Percentiles rank a stretch among this genome's conserved stretches.
These are phyloP conservation scores for Ajuga reptans DNA, from an alignment of 305 asterid species.

Conservation along the genomic window DNA sequence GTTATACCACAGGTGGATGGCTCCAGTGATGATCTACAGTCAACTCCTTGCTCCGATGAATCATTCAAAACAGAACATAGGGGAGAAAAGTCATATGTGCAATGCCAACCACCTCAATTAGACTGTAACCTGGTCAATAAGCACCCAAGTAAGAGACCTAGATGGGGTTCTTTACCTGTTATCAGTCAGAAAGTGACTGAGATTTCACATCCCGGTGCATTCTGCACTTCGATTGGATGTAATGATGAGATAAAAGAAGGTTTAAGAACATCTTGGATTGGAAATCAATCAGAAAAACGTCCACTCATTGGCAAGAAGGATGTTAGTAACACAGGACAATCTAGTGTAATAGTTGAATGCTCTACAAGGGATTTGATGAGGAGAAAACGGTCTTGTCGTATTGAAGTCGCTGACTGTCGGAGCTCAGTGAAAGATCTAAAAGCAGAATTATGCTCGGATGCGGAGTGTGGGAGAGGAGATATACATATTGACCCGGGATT, in stretches of 20 bases:
- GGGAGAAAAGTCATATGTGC: slow-evolving; percentile 29
- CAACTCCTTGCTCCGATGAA: slow-evolving; percentile 35
- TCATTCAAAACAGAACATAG: slow-evolving; percentile 29
- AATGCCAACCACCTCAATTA: slow-evolving; percentile 28
- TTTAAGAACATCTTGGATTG: slow-evolving; percentile 24
- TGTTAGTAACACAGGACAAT: slow-evolving; percentile 29
- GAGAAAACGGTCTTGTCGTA: slow-evolving; percentile 57
- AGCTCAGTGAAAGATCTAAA: slow-evolving; percentile 28
- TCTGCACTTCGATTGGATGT: slow-evolving; percentile 21
- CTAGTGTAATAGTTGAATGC: slow-evolving; percentile 44
- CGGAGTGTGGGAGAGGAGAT: slow-evolving; percentile 30
- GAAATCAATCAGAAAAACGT: slow-evolving; percentile 36
- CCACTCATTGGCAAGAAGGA: slow-evolving; percentile 24
- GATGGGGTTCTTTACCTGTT: slow-evolving; percentile 78
- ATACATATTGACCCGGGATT: slow-evolving; percentile 18
- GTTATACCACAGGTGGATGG: slow-evolving; percentile 82
- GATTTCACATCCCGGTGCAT: slow-evolving; percentile 29
- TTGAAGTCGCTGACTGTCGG: slow-evolving; percentile 36
- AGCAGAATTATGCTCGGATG: slow-evolving; percentile 26
- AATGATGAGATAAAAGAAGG: slow-evolving; percentile 27
- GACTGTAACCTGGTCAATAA: slow-evolving; percentile 32
- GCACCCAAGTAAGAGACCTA: slow-evolving; percentile 44
- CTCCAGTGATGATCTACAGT: slow-evolving; percentile 47
- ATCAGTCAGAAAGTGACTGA: slow-evolving; percentile 33
- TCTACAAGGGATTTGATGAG: slow-evolving; percentile 90